Conservation (phyloP, 2,329 filamentous ascomycete species). For the Aschersonia sp. region DNA sequence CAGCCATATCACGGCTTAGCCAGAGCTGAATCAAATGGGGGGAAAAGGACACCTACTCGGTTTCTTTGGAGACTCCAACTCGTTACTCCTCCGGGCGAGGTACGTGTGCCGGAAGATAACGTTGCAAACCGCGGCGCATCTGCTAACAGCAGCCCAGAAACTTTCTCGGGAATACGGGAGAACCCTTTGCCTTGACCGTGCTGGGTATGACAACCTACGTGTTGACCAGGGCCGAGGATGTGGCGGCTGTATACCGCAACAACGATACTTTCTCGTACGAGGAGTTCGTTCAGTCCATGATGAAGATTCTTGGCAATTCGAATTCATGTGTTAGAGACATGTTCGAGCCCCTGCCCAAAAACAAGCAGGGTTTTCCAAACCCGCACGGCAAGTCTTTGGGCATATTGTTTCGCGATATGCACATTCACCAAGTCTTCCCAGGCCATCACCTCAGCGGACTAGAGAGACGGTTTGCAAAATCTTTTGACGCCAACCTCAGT, state of each 20-base stretch:
- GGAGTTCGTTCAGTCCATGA: constrained; percentile 9
- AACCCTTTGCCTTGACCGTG: constrained; percentile 11
- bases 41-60: background rate
- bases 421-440: constrained; percentile 9
- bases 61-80: background rate
- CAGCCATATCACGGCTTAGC: too few relatives aligned
- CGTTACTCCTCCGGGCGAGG: background rate
- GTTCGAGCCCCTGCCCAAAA: constrained; percentile 2
- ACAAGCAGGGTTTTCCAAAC: constrained; percentile 3
- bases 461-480: constrained; percentile 6
- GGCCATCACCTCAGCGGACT: constrained; percentile 9
- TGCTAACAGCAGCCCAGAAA: background rate
- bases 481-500: background rate
- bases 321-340: constrained; percentile 7
- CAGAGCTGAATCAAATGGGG: too few relatives aligned
- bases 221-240: constrained; percentile 9
- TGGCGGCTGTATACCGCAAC: constrained; percentile 10
- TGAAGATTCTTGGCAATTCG: constrained; percentile 8
- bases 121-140: background rate
- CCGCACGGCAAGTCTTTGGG: background rate
- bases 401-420: background rate
- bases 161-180: constrained; percentile 3
- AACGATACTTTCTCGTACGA: constrained; percentile 10
- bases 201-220: constrained; percentile 11
- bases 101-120: background rate